Evolutionary conservation across 169 alveolate species (phyloP), one percentile per base, ranked within the genome.

Genomic region (Plasmodium inui): DNA sequence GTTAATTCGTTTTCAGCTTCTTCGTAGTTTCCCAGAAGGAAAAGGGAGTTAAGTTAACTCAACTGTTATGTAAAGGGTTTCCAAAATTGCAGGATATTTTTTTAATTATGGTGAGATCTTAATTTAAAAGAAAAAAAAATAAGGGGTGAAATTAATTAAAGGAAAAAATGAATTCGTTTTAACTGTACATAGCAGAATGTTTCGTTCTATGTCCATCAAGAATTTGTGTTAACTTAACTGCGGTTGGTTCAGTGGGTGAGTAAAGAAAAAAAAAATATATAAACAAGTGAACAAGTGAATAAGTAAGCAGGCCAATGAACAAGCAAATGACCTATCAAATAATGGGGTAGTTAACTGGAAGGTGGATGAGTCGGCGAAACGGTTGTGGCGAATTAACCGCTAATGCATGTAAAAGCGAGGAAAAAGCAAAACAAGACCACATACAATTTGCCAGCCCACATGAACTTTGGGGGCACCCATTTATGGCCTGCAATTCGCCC

Each of bases 151-250:
- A 67, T 19, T 14, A 61, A 67, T 19, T 67, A 14, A 67, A 67
- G 37, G n/a, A 67, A 22, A 67, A 67, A 67, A 67, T 22, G 10
- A 67, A 67, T 67, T 67, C 22, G 37, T 10, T 67, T 19, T 28
- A 67, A 10, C 74, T 67, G 39, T 67, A 67, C 76, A 22, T 67
- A 67, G 76, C 76, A 67, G 76, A 67, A 67, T 67, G 17, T 67
- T 26, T 26, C 76, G 1, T 67, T 67, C 6, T 67, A 67, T 67
- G 37, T 67, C 39, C 76, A 67, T 67, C 41, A 26, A 39, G 37
- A 67, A 67, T 22, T 67, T 19, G 37, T 19, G 30, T 22, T 28
- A 67, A 19, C 76, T 19, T 28, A 22, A 50, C 61, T 12, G 61
- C 22, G 19, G 61, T 50, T 14, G 7, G 61, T 50, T 50, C 2